A percentile compares a stretch with the other conserved stretches of the same genome.
These are phyloP conservation scores for Quercus gilva DNA, from an alignment of 306 rosid genomes.

Conservation along the genomic window DNA sequence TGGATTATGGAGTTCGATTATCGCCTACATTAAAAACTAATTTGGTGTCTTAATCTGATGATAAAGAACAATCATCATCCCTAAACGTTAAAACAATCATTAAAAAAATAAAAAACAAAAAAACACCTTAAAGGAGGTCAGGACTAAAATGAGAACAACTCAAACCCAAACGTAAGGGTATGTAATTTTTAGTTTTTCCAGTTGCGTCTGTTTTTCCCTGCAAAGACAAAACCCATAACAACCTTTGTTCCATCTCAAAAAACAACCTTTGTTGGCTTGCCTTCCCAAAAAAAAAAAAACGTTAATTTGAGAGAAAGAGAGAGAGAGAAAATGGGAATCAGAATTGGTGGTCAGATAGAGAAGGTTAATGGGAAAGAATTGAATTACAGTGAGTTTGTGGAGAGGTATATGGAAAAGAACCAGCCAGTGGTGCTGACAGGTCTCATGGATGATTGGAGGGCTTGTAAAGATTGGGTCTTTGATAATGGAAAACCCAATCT, in stretches of 20 bases:
- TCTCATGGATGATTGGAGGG: slow-evolving; percentile 75
- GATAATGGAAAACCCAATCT: slow-evolving; percentile 54
- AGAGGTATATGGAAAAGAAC: slow-evolving; percentile 65
- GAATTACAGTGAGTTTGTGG: slow-evolving; percentile 61
- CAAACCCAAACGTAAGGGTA: too few relatives aligned
- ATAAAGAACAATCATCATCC: too few relatives aligned
- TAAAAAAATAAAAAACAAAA: too few relatives aligned
- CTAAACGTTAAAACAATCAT: too few relatives aligned
- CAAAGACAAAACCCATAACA: neutral
- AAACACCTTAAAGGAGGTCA: too few relatives aligned
- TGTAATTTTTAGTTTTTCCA: neutral
- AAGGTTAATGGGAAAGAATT: slow-evolving; percentile 72
- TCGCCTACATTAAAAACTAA: too few relatives aligned
- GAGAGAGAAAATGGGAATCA: slow-evolving; percentile 38
- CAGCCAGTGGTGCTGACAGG: slow-evolving; percentile 75
- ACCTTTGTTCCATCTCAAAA: too few relatives aligned
- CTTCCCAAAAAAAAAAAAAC: neutral
- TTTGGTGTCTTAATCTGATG: too few relatives aligned
- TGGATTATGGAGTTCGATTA: too few relatives aligned
- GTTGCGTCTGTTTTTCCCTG: neutral
- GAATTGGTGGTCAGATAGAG: slow-evolving; percentile 55
- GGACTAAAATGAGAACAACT: too few relatives aligned
- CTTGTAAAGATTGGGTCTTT: slow-evolving; percentile 74
- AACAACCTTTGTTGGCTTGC: too few relatives aligned
- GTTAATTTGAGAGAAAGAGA: too few relatives aligned